Base-by-base conservation (phyloP, 2,329 filamentous ascomycete species). In the Penicillium sp. region DNA sequence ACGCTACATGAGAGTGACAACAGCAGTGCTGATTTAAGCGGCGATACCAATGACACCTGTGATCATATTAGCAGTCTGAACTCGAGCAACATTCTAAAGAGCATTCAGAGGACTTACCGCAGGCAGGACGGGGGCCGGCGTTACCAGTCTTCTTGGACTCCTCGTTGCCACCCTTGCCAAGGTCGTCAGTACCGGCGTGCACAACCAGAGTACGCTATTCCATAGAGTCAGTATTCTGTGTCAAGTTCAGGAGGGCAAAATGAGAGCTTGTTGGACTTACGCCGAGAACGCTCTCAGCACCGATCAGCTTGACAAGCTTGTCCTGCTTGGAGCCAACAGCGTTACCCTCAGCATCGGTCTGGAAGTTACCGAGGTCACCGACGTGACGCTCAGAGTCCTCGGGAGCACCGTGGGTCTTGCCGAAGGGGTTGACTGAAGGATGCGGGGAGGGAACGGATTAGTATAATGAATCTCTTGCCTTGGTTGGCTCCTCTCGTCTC, bases 131-230 rank as follows among this genome's bases (percentile, higher is more conserved):
- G 63, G 77, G 73, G 65, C 93, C 93, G 69, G 93, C 93, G 72
- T 97, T 98, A 61, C 93, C 93, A 58, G 93, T 98, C 85, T 94
- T 96, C 80, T 94, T 89, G 66, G 89, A 95, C 79, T 97, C 90
- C 76, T 91, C 88, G 76, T 88, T 84, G 62, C 76, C 88, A 66
- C 90, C 90, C 80, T 87, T 88, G 74, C 93, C 93, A 58, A 98
- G 88, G 69, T 98, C 93, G 70, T 98, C 93, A 60, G 91, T 97
- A 71, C 93, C 93, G 62, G 79, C 84, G 79, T 98, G 93, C 66
- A 94, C 83, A 65, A 98, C 93, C 55, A 98, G 81, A 60, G 93
- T 97, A 69, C 93, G 90, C 88, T 93, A 61, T 41, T 34, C 7
- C 24, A 62, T 40, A 32, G 29, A 32, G 29, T 32, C 3, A 32